These are phyloP conservation scores for Nakazawaea pomicola DNA, from an alignment of 805 yeast genomes.

Conservation along the genomic window DNA sequence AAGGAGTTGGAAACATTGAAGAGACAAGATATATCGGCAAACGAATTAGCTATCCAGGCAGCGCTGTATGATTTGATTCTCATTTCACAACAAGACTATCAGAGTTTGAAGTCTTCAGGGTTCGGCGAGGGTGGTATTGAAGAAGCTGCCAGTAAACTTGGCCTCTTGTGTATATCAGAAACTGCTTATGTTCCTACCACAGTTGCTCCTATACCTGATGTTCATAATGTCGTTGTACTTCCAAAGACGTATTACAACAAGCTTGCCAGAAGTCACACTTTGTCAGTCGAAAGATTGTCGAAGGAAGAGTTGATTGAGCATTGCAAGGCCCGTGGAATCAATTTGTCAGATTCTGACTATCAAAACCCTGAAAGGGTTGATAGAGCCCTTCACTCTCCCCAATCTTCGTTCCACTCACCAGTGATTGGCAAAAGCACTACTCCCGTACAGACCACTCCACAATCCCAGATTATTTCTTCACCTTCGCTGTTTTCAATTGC, in stretches of 20 bases:
- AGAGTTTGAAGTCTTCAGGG: conserved; percentile 15
- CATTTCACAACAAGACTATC: conserved; percentile 22
- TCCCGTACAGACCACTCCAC: conserved; percentile 21
- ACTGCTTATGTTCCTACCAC: conserved; percentile 61
- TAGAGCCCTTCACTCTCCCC: conserved; percentile 18
- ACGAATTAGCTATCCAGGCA: conserved; percentile 32
- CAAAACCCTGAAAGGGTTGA: conserved; percentile 16
- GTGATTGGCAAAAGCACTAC: conserved; percentile 6
- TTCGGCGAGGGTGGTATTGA: conserved; percentile 25
- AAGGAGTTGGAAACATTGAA: conserved; percentile 9
- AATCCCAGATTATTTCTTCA: conserved; percentile 24
- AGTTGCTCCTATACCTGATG: conserved; percentile 48
- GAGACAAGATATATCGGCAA: conserved; percentile 23
- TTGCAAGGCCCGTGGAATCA: conserved; percentile 46
- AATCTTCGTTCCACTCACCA: conserved; percentile 13
- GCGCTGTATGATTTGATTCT: conserved; percentile 35
- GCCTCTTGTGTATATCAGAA: conserved; percentile 52
- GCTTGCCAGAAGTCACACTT: conserved; percentile 38
- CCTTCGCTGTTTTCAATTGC: conserved; percentile 34
- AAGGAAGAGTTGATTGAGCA: conserved; percentile 40
- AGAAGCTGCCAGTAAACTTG: conserved; percentile 37
- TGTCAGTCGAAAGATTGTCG: conserved; percentile 38
- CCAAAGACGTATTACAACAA: conserved; percentile 63
- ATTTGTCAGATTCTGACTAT: conserved; percentile 20
- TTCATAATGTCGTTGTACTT: conserved; percentile 52